These are phyloP conservation scores for Puccinia triticina DNA, from an alignment of 1,284 basidiomycete genomes.

Conservation along the genomic window DNA sequence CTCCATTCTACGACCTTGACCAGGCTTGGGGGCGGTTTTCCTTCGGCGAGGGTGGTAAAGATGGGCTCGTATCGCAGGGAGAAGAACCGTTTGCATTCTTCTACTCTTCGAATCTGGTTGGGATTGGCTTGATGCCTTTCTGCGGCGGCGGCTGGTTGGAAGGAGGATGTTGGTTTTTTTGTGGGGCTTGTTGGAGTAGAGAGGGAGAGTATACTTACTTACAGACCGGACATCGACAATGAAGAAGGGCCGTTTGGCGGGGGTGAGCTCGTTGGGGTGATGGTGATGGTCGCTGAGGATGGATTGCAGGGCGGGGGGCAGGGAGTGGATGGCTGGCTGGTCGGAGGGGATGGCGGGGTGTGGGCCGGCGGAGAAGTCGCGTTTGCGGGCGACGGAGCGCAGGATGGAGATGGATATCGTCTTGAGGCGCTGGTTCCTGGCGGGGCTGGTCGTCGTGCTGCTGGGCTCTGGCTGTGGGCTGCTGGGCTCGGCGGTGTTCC, in stretches of 20 bases:
- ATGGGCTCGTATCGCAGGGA: slow-evolving; percentile 17
- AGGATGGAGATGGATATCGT: slow-evolving; percentile 29
- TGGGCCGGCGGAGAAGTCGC: not conserved
- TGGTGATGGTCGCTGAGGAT: slow-evolving; percentile 13
- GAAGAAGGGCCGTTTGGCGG: slow-evolving; percentile 29
- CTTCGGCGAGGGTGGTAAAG: slow-evolving; percentile 25
- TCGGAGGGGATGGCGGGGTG: not conserved
- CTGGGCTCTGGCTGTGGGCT: not conserved
- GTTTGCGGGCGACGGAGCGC: slow-evolving; percentile 4
- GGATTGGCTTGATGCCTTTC: slow-evolving; percentile 32
- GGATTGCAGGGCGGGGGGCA: slow-evolving; percentile 9
- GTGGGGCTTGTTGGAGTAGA: not conserved
- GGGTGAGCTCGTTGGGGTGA: not conserved
- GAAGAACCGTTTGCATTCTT: slow-evolving; percentile 31
- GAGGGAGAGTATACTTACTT: not conserved
- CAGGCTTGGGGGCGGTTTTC: slow-evolving; percentile 11
- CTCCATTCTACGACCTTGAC: slow-evolving; percentile 29
- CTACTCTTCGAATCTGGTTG: slow-evolving; percentile 21
- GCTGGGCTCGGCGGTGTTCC: not conserved
- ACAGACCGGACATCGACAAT: slow-evolving; percentile 28
- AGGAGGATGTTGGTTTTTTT: not conserved
- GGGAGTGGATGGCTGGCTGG: not conserved
- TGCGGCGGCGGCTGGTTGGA: not conserved
- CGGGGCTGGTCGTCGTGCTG: not conserved
- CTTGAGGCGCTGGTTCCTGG: slow-evolving; percentile 6